A percentile compares a stretch with the other conserved stretches of the same genome.
phyloP scores from a whole-genome alignment of 441 rosid genomes.

The Sinapis alba region DNA sequence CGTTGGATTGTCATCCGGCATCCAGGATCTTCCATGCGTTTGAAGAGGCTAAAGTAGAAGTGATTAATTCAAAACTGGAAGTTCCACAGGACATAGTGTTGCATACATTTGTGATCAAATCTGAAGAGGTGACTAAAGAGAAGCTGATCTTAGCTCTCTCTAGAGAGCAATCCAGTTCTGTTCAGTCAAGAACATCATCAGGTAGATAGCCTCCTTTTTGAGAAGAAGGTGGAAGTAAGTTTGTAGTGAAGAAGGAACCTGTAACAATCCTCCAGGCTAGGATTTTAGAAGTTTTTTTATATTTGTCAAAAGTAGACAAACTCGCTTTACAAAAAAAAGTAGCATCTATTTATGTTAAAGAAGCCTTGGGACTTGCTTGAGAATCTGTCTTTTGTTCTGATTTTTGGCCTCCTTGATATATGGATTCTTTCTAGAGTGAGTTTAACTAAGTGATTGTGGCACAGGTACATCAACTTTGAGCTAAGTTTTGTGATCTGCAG shows the following conservation, averaged over 20 bases:
- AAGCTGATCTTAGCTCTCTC: constrained; percentile 67
- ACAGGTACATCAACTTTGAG: neutral
- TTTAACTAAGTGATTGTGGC: neutral
- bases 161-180: constrained; percentile 51
- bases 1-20: constrained; percentile 82
- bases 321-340: constrained; percentile 1
- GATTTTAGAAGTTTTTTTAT: constrained; percentile 27
- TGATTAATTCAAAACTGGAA: constrained; percentile 64
- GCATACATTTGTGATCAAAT: constrained; percentile 82
- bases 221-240: constrained; percentile 30
- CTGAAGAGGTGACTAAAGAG: constrained; percentile 74
- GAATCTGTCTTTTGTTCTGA: neutral
- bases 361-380: neutral
- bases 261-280: constrained; percentile 41
- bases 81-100: constrained; percentile 61
- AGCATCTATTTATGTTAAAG: neutral
- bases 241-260: constrained; percentile 42
- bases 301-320: constrained; percentile 32
- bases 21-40: constrained; percentile 72
- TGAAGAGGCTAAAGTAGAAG: constrained; percentile 59
- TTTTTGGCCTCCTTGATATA: neutral
- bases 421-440: neutral
- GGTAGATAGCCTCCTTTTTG: constrained; percentile 42
- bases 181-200: constrained; percentile 58
- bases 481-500: neutral